Conservation (phyloP, 495 filamentous ascomycete species). For the Talaromyces trachyspermus region DNA sequence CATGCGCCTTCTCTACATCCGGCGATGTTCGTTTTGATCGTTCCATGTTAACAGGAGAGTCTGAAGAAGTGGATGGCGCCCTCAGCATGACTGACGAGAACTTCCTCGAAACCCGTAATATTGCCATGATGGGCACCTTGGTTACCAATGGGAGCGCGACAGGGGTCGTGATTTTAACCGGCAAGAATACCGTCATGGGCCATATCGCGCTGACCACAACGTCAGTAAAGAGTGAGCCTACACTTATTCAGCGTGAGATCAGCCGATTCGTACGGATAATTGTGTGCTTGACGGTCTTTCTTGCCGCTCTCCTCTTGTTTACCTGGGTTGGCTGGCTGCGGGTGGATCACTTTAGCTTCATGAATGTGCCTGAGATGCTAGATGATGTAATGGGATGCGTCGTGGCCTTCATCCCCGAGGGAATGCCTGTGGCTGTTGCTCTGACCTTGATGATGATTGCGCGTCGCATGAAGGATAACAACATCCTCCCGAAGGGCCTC, state of each 20-base stretch:
- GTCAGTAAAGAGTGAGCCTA: constrained; percentile 48
- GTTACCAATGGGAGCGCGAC: constrained; percentile 51
- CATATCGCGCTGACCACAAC: constrained; percentile 58
- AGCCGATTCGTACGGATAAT: constrained; percentile 58
- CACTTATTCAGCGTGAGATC: constrained; percentile 57
- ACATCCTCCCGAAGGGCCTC: constrained; percentile 58
- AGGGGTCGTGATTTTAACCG: constrained; percentile 53
- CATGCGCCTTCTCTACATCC: constrained; percentile 53
- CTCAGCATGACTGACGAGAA: constrained; percentile 56
- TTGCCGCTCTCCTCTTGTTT: constrained; percentile 49
- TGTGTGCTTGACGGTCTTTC: constrained; percentile 41
- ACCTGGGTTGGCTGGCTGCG: constrained; percentile 58
- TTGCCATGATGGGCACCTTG: constrained; percentile 61
- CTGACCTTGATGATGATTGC: constrained; percentile 50
- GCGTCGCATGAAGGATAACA: constrained; percentile 54
- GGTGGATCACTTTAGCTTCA: constrained; percentile 50
- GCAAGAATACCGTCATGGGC: constrained; percentile 54
- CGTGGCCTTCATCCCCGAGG: constrained; percentile 65
- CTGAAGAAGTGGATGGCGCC: constrained; percentile 46
- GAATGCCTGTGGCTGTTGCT: constrained; percentile 57
- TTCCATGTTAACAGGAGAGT: constrained; percentile 63
- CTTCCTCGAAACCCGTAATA: constrained; percentile 64
- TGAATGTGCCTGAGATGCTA: constrained; percentile 57
- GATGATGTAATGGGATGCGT: constrained; percentile 56
- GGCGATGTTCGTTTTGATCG: constrained; percentile 60